Percentiles rank a stretch among this genome's conserved stretches.
These are phyloP conservation scores for Diaporthe citrichinensis DNA, from an alignment of 2,329 filamentous ascomycete genomes.

Conservation along the genomic window DNA sequence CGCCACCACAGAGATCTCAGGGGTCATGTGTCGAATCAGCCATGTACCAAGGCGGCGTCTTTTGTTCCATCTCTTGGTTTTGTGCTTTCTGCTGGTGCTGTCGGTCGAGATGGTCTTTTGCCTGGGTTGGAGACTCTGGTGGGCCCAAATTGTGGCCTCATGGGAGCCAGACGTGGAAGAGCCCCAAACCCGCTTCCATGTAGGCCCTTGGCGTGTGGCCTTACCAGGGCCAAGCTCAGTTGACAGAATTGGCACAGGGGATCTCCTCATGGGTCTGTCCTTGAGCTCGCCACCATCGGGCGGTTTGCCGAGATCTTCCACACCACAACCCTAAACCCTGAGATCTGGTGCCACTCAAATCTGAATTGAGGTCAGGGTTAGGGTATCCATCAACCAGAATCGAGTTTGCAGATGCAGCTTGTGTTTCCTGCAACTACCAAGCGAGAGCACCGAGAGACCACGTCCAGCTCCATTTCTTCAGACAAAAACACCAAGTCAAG, in stretches of 20 bases:
- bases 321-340: background rate
- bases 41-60: conserved; percentile 24
- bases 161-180: conserved; percentile 16
- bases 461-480: background rate
- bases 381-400: background rate
- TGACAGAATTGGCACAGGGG: conserved; percentile 28
- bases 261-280: conserved; percentile 26
- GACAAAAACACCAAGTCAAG: background rate
- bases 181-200: background rate
- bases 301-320: conserved; percentile 21
- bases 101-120: background rate
- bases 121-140: background rate
- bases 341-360: too few relatives aligned
- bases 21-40: conserved; percentile 15
- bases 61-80: conserved; percentile 16
- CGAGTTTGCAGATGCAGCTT: background rate
- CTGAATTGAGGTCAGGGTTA: background rate
- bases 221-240: conserved; percentile 18
- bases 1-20: conserved; percentile 3
- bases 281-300: conserved; percentile 22
- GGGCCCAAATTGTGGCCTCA: conserved; percentile 27
- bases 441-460: background rate
- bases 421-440: background rate
- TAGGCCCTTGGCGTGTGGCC: conserved; percentile 29
- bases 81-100: conserved; percentile 7